A percentile compares a stretch with the other conserved stretches of the same genome.
phyloP scores from a whole-genome alignment of 2,329 filamentous ascomycete species.

The Cladosporium halotolerans region DNA sequence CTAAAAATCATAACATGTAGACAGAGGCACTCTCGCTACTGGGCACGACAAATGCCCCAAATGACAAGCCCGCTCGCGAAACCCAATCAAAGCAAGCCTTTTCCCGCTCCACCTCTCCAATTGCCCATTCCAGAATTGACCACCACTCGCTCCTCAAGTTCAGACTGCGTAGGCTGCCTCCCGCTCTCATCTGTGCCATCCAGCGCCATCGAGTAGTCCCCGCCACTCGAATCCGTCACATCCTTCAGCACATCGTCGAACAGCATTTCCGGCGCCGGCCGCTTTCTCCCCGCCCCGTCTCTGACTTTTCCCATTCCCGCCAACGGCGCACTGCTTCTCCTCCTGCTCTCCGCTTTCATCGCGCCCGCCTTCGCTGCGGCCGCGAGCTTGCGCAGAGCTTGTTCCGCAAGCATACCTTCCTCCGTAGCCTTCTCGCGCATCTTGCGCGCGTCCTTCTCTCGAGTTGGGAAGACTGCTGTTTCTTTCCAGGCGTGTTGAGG shows the following conservation, averaged over 20 bases:
- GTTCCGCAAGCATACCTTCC: slow-evolving; percentile 59
- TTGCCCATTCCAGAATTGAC: slow-evolving; percentile 57
- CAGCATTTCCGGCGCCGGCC: slow-evolving; percentile 40
- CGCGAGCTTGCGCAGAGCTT: slow-evolving; percentile 56
- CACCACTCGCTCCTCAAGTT: slow-evolving; percentile 35
- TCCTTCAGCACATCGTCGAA: slow-evolving; percentile 45
- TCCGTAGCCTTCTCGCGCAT: slow-evolving; percentile 54
- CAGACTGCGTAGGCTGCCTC: slow-evolving; percentile 25
- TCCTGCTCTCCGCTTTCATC: slow-evolving; percentile 35
- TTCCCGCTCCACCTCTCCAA: slow-evolving; percentile 44
- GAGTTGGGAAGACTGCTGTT: slow-evolving; percentile 52
- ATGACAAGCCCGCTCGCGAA: not conserved
- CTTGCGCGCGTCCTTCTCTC: slow-evolving; percentile 54
- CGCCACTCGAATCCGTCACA: slow-evolving; percentile 33
- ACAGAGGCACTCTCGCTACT: not conserved
- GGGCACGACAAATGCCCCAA: not conserved
- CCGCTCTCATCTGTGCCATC: slow-evolving; percentile 21
- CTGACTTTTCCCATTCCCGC: slow-evolving; percentile 23
- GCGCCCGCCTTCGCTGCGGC: slow-evolving; percentile 45
- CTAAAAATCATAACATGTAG: slow-evolving; percentile 20
- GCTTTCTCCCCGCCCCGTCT: slow-evolving; percentile 26
- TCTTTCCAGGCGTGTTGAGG: slow-evolving; percentile 59
- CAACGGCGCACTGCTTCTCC: slow-evolving; percentile 27
- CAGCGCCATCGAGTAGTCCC: slow-evolving; percentile 17
- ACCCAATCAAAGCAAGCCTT: not conserved